Conservation (phyloP, 2,329 filamentous ascomycete genomes). For the Corynespora cassiicola region DNA sequence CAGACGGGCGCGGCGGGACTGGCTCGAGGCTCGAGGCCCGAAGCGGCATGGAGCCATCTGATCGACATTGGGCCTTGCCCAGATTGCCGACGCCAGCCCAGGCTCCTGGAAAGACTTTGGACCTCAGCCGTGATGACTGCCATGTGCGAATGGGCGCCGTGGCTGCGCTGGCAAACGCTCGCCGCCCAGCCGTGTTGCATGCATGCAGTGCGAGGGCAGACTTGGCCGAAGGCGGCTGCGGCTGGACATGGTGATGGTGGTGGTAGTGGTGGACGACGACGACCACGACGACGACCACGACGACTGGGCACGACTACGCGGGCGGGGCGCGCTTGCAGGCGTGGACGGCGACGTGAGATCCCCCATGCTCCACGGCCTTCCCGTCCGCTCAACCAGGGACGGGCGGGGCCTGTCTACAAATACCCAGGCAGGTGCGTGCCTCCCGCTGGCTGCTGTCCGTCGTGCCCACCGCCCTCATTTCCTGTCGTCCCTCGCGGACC, state of each 20-base stretch:
- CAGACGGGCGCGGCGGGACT: slow-evolving; percentile 4
- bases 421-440: neutral
- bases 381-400: no score
- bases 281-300: slow-evolving; percentile 4
- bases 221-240: slow-evolving; percentile 1
- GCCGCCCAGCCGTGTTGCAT: slow-evolving; percentile 3
- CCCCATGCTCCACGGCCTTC: neutral
- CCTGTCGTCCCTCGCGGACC: neutral
- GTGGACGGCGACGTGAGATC: neutral
- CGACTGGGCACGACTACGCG: neutral
- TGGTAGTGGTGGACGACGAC: slow-evolving; percentile 14
- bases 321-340: neutral
- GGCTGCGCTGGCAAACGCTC: slow-evolving; percentile 9
- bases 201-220: slow-evolving; percentile 2
- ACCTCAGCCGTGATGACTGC: slow-evolving; percentile 4
- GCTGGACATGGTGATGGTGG: slow-evolving; percentile 2
- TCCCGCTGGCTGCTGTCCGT: neutral
- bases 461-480: neutral
- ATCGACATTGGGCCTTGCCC: slow-evolving; percentile 22
- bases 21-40: slow-evolving; percentile 15
- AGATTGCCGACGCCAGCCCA: slow-evolving; percentile 16
- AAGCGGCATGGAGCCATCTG: slow-evolving; percentile 13
- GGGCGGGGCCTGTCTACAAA: no score
- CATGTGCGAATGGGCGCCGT: slow-evolving; percentile 1
- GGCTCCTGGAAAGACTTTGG: slow-evolving; percentile 4